A percentile compares a stretch with the other conserved stretches of the same genome.
phyloP scores from a whole-genome alignment of 164 flowering plant species.

The Malania oleifera region DNA sequence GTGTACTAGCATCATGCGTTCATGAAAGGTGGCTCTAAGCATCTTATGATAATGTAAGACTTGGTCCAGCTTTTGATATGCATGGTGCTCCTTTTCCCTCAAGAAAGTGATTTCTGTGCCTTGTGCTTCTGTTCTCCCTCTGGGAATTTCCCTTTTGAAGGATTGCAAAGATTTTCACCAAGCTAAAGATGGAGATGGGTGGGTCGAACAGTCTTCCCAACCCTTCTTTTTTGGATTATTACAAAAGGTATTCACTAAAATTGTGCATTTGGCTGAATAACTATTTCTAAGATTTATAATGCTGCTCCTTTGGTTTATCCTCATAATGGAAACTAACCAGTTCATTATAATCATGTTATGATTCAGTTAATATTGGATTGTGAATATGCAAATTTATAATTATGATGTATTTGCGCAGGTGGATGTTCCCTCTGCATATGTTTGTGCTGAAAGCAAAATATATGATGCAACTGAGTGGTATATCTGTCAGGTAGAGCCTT shows the following conservation, averaged over 20 bases:
- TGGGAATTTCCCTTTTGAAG: slow-evolving; percentile 37
- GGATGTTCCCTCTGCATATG: slow-evolving; percentile 73
- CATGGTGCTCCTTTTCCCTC: slow-evolving; percentile 3
- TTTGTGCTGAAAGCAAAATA: slow-evolving; percentile 83
- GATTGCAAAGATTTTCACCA: slow-evolving; percentile 92
- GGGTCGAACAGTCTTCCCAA: slow-evolving; percentile 90
- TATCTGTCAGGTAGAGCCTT: slow-evolving; percentile 72
- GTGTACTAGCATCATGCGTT: slow-evolving; percentile 4
- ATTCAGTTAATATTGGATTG: background rate
- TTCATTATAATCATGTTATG: background rate
- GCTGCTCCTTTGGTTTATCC: background rate
- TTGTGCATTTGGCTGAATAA: background rate
- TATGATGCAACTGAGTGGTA: slow-evolving; percentile 93
- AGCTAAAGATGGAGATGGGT: slow-evolving; percentile 99
- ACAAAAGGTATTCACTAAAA: slow-evolving; percentile 61
- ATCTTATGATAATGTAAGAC: slow-evolving; percentile 5
- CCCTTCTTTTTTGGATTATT: slow-evolving; percentile 79
- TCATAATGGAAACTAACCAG: background rate
- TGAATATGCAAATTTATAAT: background rate
- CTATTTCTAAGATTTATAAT: background rate
- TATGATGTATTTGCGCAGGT: slow-evolving; percentile 45
- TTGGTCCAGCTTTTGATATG: slow-evolving; percentile 2
- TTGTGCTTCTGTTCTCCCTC: slow-evolving; percentile 10
- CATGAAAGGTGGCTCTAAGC: slow-evolving; percentile 1
- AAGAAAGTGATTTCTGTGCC: background rate